These are phyloP conservation scores for Fusarium sp. DNA, from an alignment of 2,329 filamentous ascomycete genomes.

Conservation along the genomic window DNA sequence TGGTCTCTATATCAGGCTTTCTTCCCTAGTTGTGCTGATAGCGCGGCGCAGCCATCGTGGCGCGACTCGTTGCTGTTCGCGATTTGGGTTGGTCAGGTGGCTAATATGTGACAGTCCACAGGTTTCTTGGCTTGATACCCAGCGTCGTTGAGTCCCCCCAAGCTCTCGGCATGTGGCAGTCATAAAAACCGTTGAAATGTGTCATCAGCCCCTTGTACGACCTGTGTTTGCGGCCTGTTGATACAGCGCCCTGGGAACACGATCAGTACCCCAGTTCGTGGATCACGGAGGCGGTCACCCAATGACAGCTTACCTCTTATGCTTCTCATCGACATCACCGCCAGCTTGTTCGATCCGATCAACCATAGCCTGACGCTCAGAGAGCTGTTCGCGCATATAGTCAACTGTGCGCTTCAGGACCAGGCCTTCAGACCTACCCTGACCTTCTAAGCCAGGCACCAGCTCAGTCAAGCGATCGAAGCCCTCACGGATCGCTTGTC, in stretches of 20 bases:
- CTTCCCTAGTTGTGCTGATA: constrained; percentile 16
- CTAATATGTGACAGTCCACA: constrained; percentile 2
- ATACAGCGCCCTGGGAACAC: constrained; percentile 36
- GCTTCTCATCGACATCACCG: constrained; percentile 65
- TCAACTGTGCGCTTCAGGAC: constrained; percentile 81
- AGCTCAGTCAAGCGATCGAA: constrained; percentile 85
- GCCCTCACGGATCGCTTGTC: constrained; percentile 79
- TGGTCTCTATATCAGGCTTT: constrained; percentile 10
- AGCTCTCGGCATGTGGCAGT: not conserved
- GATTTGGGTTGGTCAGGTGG: constrained; percentile 1
- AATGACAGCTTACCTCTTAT: constrained; percentile 57
- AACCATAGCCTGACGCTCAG: constrained; percentile 70
- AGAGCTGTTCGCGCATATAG: constrained; percentile 72
- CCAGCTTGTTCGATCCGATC: constrained; percentile 70
- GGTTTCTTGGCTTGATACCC: not conserved
- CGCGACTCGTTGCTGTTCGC: constrained; percentile 16
- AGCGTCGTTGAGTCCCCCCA: not conserved
- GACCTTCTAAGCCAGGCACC: constrained; percentile 84
- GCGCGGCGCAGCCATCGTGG: constrained; percentile 12
- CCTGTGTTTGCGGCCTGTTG: constrained; percentile 34
- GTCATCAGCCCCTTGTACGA: constrained; percentile 35
- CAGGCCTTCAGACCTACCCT: constrained; percentile 85
- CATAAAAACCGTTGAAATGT: not conserved
- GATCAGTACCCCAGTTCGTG: constrained; percentile 20
- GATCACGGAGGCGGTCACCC: constrained; percentile 7